Conservation (phyloP, 2,329 filamentous ascomycete species). For the Aspergillus arachidicola region DNA sequence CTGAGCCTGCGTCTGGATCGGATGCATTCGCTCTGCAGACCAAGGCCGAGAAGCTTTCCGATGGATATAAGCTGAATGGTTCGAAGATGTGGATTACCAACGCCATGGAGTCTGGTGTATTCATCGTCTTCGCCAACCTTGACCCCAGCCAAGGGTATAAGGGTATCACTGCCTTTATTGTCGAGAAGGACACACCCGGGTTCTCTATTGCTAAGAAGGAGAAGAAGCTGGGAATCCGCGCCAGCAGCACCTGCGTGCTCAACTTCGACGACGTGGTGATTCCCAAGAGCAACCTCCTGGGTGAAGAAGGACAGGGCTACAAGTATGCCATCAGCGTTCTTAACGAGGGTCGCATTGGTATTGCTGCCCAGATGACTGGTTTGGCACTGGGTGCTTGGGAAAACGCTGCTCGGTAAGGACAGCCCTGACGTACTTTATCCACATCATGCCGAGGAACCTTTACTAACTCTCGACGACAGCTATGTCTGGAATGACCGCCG, state of each 20-base stretch:
- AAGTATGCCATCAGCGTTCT: conserved; percentile 94
- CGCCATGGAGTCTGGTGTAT: conserved; percentile 88
- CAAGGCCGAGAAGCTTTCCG: conserved; percentile 78
- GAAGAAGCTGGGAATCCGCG: conserved; percentile 97
- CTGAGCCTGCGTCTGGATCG: conserved; percentile 88
- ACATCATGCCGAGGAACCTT: background rate
- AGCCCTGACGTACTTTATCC: background rate
- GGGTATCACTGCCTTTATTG: conserved; percentile 93
- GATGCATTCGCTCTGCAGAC: conserved; percentile 96
- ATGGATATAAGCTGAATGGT: conserved; percentile 84
- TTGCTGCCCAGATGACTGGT: conserved; percentile 98
- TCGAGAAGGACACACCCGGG: conserved; percentile 85
- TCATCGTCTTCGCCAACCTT: conserved; percentile 97
- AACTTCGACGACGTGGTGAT: conserved; percentile 97
- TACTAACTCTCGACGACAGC: conserved; percentile 38
- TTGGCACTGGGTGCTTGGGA: conserved; percentile 92
- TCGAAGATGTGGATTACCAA: conserved; percentile 99
- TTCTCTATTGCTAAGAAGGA: conserved; percentile 99
- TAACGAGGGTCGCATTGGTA: conserved; percentile 97
- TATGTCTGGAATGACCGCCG: conserved; percentile 99
- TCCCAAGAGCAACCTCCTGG: conserved; percentile 83
- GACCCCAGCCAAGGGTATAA: conserved; percentile 92
- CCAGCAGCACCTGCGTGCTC: conserved; percentile 93
- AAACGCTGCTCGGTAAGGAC: conserved; percentile 74
- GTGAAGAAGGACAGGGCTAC: conserved; percentile 88